A percentile compares a stretch with the other conserved stretches of the same genome.
Conservation (phyloP, 371 early-diverging fungal genomes). For the Mycotypha africana region DNA sequence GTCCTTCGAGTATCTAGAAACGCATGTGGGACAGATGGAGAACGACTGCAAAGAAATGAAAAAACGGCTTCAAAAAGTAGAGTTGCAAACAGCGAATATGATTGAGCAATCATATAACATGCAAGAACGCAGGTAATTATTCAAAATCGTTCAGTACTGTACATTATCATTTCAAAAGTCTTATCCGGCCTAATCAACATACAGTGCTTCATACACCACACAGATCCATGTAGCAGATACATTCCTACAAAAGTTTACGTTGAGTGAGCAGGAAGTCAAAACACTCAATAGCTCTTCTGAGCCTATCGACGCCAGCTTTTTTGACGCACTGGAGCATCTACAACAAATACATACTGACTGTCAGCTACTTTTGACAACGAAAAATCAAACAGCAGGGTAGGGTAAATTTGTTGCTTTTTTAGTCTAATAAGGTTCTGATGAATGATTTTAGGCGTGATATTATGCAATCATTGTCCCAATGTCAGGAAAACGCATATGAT, state of each 20-base stretch:
- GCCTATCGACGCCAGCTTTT: constrained; percentile 57
- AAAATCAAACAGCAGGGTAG: constrained; percentile 78
- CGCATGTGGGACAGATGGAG: constrained; percentile 53
- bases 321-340: constrained; percentile 69
- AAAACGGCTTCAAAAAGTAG: constrained; percentile 43
- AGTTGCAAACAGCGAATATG: constrained; percentile 52
- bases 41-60: constrained; percentile 61
- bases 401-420: not conserved
- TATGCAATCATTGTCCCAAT: constrained; percentile 66
- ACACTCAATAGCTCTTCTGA: constrained; percentile 46
- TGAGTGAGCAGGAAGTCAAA: constrained; percentile 60
- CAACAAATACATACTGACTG: constrained; percentile 75
- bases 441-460: constrained; percentile 57
- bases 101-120: constrained; percentile 63
- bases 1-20: constrained; percentile 54
- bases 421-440: not conserved
- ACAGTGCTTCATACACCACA: constrained; percentile 46
- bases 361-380: constrained; percentile 67
- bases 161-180: not conserved
- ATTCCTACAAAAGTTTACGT: constrained; percentile 66
- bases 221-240: constrained; percentile 48
- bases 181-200: not conserved
- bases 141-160: not conserved
- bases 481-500: constrained; percentile 73
- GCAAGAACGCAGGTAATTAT: constrained; percentile 50